Base-by-base conservation (phyloP, 805 yeast genomes). In the Pichia kluyveri region DNA sequence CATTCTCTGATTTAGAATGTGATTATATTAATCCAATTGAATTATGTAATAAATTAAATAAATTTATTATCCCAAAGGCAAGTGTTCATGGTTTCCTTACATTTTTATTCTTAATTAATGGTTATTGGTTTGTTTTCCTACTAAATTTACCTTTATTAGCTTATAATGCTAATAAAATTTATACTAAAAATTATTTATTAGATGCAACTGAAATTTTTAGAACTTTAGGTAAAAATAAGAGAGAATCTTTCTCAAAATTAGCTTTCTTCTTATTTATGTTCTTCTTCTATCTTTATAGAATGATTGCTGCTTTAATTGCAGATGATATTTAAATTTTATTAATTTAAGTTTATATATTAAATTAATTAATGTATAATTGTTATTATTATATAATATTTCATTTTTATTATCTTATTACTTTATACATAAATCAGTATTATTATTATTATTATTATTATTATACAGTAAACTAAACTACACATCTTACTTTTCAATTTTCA, bases 161-260 rank as follows among this genome's bases (percentile, higher is more conserved):
- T 30, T 93, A 75, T 75, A 93, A 93, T 65, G 80, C 72, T 51
- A 83, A 84, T 72, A 86, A 86, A 67, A 78, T 87, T 61, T 69
- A 82, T 66, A 79, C 78, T 59, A 88, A 87, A 68, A 81, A 82
- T 65, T 90, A 91, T 65, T 71, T 86, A 54, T 80, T 90, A 66
- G 99, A 93, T 67, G 98, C 98, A 50, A 91, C 99, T 41, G 97
- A 91, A 68, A 93, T 91, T 60, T 93, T 93, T 71, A 80, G 98
- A 73, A 90, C 97, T 40, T 77, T 91, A 62, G 78, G 87, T 59
- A 86, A 84, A 63, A 96, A 90, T 72, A 91, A 93, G 79, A 85
- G 84, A 67, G 98, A 90, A 70, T 77, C 88, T 51, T 89, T 90
- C 64, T 69, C 86, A 66, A 91, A 91, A 68, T 77, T 93, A 58